phyloP scores from a whole-genome alignment of 768 basidiomycete species.

The Gautieria morchelliformis region DNA sequence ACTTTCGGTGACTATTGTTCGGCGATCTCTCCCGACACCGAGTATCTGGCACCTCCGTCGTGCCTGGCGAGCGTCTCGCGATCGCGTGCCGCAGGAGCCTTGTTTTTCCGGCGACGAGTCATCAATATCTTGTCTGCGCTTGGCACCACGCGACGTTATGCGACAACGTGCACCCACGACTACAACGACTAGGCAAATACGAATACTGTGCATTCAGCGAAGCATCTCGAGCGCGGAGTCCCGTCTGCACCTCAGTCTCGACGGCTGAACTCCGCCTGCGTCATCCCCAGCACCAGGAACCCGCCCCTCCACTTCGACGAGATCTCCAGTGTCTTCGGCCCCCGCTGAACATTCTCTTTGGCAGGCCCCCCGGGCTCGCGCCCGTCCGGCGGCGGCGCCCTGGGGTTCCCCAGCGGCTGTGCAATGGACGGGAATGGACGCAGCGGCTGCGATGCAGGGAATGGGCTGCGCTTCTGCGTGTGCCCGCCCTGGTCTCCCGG shows the following conservation, averaged over 20 bases:
- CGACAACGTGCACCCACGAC: no score
- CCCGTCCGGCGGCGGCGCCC: slow-evolving; percentile 17
- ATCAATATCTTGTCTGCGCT: no score
- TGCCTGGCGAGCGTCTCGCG: neutral
- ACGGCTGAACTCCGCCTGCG: slow-evolving; percentile 67
- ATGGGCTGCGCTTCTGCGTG: slow-evolving; percentile 38
- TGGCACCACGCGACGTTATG: no score
- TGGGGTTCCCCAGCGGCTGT: slow-evolving; percentile 27
- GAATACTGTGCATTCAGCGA: no score
- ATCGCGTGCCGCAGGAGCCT: no score
- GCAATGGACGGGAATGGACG: slow-evolving; percentile 69
- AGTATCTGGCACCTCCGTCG: neutral
- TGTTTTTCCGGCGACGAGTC: no score
- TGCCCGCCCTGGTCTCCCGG: slow-evolving; percentile 36
- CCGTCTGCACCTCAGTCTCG: neutral
- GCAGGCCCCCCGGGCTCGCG: neutral
- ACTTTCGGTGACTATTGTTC: neutral
- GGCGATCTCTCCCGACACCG: neutral
- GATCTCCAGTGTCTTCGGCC: slow-evolving; percentile 71
- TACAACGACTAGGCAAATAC: no score
- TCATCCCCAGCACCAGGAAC: slow-evolving; percentile 65
- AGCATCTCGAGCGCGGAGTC: no score
- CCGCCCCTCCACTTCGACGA: slow-evolving; percentile 60
- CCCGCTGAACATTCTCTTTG: neutral
- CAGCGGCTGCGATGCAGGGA: slow-evolving; percentile 65